A percentile compares a stretch with the other conserved stretches of the same genome.
These are phyloP conservation scores for Wickerhamomyces chambardii DNA, from an alignment of 805 yeast species.

Conservation along the genomic window DNA sequence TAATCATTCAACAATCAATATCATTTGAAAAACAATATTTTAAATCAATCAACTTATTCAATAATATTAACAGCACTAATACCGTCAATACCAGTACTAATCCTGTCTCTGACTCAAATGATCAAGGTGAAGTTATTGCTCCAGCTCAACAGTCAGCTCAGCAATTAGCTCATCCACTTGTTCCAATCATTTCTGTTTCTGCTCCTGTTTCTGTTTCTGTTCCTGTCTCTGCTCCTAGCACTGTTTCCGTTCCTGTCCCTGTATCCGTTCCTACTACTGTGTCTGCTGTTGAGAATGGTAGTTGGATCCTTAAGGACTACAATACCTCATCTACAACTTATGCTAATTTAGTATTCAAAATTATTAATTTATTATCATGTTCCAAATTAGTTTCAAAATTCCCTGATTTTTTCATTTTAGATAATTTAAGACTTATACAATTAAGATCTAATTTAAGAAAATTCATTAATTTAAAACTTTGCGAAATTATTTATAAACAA, in stretches of 20 bases:
- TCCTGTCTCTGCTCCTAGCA: too few relatives aligned
- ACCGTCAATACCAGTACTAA: too few relatives aligned
- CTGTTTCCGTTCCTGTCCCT: too few relatives aligned
- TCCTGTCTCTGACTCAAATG: too few relatives aligned
- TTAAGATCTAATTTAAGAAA: slow-evolving; percentile 83
- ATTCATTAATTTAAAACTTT: slow-evolving; percentile 69
- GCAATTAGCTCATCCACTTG: too few relatives aligned
- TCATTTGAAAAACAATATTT: slow-evolving; percentile 86
- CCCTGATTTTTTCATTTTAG: slow-evolving; percentile 79
- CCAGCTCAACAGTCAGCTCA: too few relatives aligned
- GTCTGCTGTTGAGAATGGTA: too few relatives aligned
- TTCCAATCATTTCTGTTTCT: too few relatives aligned
- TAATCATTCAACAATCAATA: slow-evolving; percentile 76
- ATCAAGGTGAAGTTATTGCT: too few relatives aligned
- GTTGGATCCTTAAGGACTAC: slow-evolving; percentile 12
- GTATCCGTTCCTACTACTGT: too few relatives aligned
- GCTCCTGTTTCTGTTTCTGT: too few relatives aligned
- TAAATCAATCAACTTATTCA: slow-evolving; percentile 18
- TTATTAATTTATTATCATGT: slow-evolving; percentile 60
- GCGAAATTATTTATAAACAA: slow-evolving; percentile 66
- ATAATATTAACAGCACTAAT: too few relatives aligned
- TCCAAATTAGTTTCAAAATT: slow-evolving; percentile 75
- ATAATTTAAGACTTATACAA: slow-evolving; percentile 68
- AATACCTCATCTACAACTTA: slow-evolving; percentile 22
- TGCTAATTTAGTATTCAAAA: slow-evolving; percentile 49